Base-by-base conservation (phyloP, 306 rosid genomes). In the Dalbergia cochinchinensis region DNA sequence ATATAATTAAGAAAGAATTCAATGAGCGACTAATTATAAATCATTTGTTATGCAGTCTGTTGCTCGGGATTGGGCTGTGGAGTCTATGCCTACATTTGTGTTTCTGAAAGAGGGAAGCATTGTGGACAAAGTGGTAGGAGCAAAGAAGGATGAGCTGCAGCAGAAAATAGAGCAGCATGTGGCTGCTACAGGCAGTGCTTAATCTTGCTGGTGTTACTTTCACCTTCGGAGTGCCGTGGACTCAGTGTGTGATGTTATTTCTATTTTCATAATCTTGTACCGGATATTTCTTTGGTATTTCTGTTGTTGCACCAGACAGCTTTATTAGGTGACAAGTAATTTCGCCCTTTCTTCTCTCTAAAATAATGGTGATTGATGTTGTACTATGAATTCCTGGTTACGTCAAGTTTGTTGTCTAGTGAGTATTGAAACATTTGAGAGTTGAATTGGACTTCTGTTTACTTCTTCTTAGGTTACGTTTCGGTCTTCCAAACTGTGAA, bases 21-120 rank as follows among this genome's bases (percentile, higher is more conserved):
- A 73, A 20, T 71, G 6, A 10, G 71, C 48, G 44, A 7, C 39
- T 78, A 81, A 77, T 44, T 2, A 66, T 11, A 11, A 64, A 16
- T 16, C 42, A 50, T 57, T 60, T 59, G 26, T 57, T 71, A 14
- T 88, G 89, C 87, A 95, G 99, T 16, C 85, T 35, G 93, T 93
- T 47, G 94, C 98, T 72, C 85, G 85, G 65, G 99, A 96, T 77
- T 93, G 96, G 97, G 97, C 96, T n/a, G 87, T 93, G 81, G 97
- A 96, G 84, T 94, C 97, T 78, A 93, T 96, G 99, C 98, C 98
- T 0, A 91, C 98, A 3, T 96, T 96, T 86, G 83, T 93, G 89
- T 89, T 96, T 70, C 65, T 93, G 89, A 93, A 93, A 83, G 97
- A 93, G 69, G 98, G 98, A 58, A 85, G 72, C 11, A 90, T 93